Percentiles rank a stretch among this genome's conserved stretches.
These are phyloP conservation scores for Rhamnella rubrinervis DNA, from an alignment of 331 rosid genomes.

Conservation along the genomic window DNA sequence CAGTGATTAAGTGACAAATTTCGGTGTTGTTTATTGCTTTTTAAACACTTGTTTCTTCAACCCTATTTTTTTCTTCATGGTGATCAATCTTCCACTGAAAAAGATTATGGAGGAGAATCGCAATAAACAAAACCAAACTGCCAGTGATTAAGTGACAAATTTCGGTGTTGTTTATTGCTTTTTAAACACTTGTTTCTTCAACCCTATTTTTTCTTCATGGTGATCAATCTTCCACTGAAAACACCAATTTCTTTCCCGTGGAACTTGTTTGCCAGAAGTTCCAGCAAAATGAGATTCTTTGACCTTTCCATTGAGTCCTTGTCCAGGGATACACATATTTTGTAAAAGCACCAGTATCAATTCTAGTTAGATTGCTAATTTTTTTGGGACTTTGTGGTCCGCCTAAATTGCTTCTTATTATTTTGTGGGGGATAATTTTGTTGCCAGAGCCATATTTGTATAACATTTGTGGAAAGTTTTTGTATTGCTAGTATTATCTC, in stretches of 20 bases:
- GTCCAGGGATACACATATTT: constrained; percentile 19
- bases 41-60: no score
- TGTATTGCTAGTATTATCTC: not conserved
- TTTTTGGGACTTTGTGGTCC: constrained; percentile 15
- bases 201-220: not conserved
- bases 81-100: not conserved
- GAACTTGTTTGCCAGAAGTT: constrained; percentile 10
- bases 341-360: constrained; percentile 18
- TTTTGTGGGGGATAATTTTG: not conserved
- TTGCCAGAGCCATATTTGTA: not conserved
- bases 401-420: not conserved
- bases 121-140: constrained; percentile 33
- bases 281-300: not conserved
- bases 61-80: not conserved
- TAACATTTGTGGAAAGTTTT: not conserved
- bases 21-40: constrained; percentile 15
- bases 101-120: constrained; percentile 63
- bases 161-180: constrained; percentile 16
- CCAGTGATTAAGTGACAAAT: constrained; percentile 23
- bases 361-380: constrained; percentile 24
- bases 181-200: constrained; percentile 3
- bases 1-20: constrained; percentile 23
- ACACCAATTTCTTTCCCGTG: no score
- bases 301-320: constrained; percentile 12
- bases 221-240: not conserved